Percentiles rank a stretch among this genome's conserved stretches.
phyloP scores from a whole-genome alignment of 345 rosid species.

The Draba incana region DNA sequence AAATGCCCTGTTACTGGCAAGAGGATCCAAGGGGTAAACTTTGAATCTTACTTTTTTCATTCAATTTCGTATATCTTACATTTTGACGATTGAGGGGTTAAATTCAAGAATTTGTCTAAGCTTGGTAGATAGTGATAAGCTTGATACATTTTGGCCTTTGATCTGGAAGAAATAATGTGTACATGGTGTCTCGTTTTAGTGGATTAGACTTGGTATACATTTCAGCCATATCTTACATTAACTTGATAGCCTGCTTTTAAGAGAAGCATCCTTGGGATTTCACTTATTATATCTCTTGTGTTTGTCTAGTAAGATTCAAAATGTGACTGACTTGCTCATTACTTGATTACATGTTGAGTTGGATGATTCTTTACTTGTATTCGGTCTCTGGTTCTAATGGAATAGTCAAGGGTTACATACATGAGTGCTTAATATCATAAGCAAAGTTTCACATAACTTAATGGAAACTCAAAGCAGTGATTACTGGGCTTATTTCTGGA shows the following conservation, averaged over 20 bases:
- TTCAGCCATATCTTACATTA: neutral
- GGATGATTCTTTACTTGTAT: neutral
- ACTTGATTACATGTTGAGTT: neutral
- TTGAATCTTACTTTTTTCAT: neutral
- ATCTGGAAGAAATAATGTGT: neutral
- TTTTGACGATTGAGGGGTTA: neutral
- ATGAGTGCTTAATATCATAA: neutral
- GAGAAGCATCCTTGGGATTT: neutral
- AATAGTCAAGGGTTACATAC: neutral
- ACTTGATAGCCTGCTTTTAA: neutral
- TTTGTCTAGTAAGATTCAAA: neutral
- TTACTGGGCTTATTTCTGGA: neutral
- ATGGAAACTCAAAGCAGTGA: neutral
- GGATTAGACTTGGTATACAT: neutral
- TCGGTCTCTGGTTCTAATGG: neutral
- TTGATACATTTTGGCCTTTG: neutral
- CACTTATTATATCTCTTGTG: neutral
- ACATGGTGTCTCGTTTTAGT: neutral
- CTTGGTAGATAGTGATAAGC: neutral
- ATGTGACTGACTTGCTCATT: neutral
- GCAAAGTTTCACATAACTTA: neutral
- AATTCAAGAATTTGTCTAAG: neutral
- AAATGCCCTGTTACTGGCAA: conserved; percentile 88
- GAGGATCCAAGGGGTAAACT: conserved; percentile 81
- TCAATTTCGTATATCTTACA: neutral